Percentiles rank a stretch among this genome's conserved stretches.
These are phyloP conservation scores for Tetrapisispora pingtungensis DNA, from an alignment of 805 yeast species.

Conservation along the genomic window DNA sequence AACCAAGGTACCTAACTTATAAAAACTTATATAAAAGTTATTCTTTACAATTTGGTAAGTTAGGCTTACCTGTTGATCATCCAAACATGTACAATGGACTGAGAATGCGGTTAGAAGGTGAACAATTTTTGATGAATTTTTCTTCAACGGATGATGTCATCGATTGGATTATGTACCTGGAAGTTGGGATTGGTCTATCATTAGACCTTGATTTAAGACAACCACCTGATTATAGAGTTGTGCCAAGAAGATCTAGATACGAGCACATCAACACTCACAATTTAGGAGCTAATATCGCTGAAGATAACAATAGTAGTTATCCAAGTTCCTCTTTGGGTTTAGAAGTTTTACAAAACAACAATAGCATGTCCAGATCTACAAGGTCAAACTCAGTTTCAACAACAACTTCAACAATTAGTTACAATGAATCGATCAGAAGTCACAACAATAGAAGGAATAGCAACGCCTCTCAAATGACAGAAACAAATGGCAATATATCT, in stretches of 20 bases:
- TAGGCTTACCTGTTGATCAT: slow-evolving; percentile 84
- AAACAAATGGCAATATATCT: not conserved
- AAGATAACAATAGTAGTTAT: not conserved
- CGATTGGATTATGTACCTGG: slow-evolving; percentile 65
- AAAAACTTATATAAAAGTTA: slow-evolving; percentile 47
- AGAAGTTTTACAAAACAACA: not conserved
- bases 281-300: not conserved
- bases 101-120: slow-evolving; percentile 71
- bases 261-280: not conserved
- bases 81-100: slow-evolving; percentile 57
- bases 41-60: slow-evolving; percentile 71
- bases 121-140: slow-evolving; percentile 67
- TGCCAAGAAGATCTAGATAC: slow-evolving; percentile 59
- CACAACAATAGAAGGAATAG: not conserved
- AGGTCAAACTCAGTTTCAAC: slow-evolving; percentile 1
- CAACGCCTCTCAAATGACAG: not conserved
- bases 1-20: slow-evolving; percentile 22
- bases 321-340: not conserved
- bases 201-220: slow-evolving; percentile 65
- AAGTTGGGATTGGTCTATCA: slow-evolving; percentile 69
- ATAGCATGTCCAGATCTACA: not conserved
- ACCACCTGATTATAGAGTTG: slow-evolving; percentile 67
- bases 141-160: slow-evolving; percentile 54
- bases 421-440: not conserved
- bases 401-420: not conserved